Evolutionary conservation across 2,329 filamentous ascomycete genomes (phyloP), one percentile per base, ranked within the genome.

Genomic region (Aspergillus hortae): DNA sequence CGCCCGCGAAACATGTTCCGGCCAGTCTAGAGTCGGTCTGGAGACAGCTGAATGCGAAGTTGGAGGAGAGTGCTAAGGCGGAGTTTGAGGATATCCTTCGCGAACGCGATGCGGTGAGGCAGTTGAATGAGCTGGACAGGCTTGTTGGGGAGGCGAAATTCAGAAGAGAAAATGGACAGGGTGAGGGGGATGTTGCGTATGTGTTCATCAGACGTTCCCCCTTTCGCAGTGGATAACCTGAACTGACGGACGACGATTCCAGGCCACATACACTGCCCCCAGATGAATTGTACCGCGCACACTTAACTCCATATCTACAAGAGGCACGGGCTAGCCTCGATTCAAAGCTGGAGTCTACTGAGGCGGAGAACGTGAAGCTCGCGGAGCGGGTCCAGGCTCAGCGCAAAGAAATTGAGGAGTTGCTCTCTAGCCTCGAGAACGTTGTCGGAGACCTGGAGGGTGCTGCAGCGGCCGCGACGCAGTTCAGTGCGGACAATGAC

Each of bases 31-130:
- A 83, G 60, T 74, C 75, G 4, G 72, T 87, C 19, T 81, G 82
- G 70, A 73, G 77, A 49, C 80, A 85, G 57, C 76, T 86, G 57
- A 80, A 81, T 40, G 75, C 77, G 46, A 79, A 83, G 58, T 66
- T 86, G 48, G 80, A 83, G 57, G 77, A 80, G 56, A 77, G 77
- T 47, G 82, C 80, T 56, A 77, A 71, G 65, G 75, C 75, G 14
- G 81, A 86, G 58, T 86, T 86, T 65, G 81, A 84, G n/a, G 76
- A 77, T 44, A 82, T 86, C 51, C 59, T 86, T 54, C 66, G 66
- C 27, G 79, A 84, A 59, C 68, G 82, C 47, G 74, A 81, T 52
- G 82, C 84, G 1, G 74, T 86, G 5, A 66, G 72, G 53, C 76
- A 79, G 19, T 68, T 87, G 56, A 86, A 86, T 64, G 80, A 82